phyloP scores from a whole-genome alignment of 768 basidiomycete species.

The Tylopilus felleus region DNA sequence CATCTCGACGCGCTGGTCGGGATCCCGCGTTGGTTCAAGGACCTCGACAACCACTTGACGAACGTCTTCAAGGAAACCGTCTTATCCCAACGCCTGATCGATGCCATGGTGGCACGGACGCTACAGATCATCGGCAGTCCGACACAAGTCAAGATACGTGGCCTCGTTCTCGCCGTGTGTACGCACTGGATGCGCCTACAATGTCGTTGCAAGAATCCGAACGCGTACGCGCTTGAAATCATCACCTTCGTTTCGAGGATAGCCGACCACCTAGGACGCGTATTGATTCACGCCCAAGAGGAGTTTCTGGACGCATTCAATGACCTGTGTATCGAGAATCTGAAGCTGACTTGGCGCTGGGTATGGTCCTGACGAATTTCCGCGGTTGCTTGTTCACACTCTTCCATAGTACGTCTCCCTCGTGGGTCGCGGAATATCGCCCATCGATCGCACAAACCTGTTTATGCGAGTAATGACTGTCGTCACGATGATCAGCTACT shows the following conservation, averaged over 20 bases:
- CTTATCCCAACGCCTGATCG: conserved; percentile 5
- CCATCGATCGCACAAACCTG: conserved; percentile 6
- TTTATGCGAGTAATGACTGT: conserved; percentile 15
- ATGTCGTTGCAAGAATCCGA: conserved; percentile 5
- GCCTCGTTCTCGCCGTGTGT: conserved; percentile 6
- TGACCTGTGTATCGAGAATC: conserved; percentile 8
- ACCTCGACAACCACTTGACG: conserved; percentile 15
- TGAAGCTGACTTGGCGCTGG: conserved; percentile 16
- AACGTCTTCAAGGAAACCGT: conserved; percentile 7
- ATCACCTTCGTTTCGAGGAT: conserved; percentile 10
- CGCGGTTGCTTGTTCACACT: background rate
- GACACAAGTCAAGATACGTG: conserved; percentile 9
- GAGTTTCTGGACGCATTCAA: conserved; percentile 13
- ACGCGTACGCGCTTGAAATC: conserved; percentile 2
- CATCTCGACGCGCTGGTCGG: background rate
- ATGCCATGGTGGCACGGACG: conserved; percentile 7
- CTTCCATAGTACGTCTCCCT: conserved; percentile 9
- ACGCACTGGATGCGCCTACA: conserved; percentile 20
- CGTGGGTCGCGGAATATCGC: background rate
- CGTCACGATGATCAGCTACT: conserved; percentile 12
- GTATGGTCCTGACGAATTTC: conserved; percentile 2
- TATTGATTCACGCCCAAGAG: conserved; percentile 1
- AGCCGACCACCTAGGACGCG: conserved; percentile 1
- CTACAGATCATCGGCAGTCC: conserved; percentile 11
- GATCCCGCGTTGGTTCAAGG: conserved; percentile 10